Evolutionary conservation across 2,329 filamentous ascomycete species (phyloP).

Genomic region (Lachnellula cervina): DNA sequence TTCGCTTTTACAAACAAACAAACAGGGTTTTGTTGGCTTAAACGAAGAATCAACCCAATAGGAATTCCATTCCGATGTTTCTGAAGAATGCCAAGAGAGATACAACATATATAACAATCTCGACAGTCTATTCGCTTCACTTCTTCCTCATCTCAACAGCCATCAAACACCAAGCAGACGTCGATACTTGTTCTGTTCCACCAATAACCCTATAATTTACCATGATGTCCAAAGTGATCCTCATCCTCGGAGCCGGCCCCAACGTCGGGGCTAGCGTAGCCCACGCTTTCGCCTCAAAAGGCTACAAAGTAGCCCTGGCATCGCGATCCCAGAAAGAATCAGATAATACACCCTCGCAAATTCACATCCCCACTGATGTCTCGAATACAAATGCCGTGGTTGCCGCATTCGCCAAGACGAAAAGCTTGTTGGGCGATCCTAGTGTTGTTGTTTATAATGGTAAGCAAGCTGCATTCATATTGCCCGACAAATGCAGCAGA

Average conservation of each 20-base stretch:
- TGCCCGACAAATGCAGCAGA: not conserved
- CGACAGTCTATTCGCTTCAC: no score
- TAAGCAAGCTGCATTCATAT: slow-evolving; percentile 20
- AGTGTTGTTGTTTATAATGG: slow-evolving; percentile 41
- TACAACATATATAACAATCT: no score
- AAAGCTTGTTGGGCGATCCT: slow-evolving; percentile 28
- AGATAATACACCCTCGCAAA: slow-evolving; percentile 25
- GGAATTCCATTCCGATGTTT: no score
- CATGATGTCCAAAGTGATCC: slow-evolving; percentile 17
- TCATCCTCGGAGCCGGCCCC: slow-evolving; percentile 39
- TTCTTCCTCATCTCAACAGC: no score
- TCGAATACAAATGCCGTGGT: slow-evolving; percentile 32
- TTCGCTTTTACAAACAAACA: no score
- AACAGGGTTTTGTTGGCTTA: no score
- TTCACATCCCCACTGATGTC: slow-evolving; percentile 36
- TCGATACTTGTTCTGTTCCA: no score
- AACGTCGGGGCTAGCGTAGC: slow-evolving; percentile 35
- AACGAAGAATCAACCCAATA: no score
- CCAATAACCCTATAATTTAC: no score
- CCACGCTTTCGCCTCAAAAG: slow-evolving; percentile 33
- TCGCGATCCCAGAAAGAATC: slow-evolving; percentile 26
- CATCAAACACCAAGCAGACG: no score
- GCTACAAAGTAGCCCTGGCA: slow-evolving; percentile 39
- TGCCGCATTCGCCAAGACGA: slow-evolving; percentile 35
- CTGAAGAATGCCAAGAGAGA: no score